Percentiles rank a stretch among this genome's conserved stretches.
Conservation (phyloP, 2,329 filamentous ascomycete species). For the Pseudophaeomoniella oleicola region DNA sequence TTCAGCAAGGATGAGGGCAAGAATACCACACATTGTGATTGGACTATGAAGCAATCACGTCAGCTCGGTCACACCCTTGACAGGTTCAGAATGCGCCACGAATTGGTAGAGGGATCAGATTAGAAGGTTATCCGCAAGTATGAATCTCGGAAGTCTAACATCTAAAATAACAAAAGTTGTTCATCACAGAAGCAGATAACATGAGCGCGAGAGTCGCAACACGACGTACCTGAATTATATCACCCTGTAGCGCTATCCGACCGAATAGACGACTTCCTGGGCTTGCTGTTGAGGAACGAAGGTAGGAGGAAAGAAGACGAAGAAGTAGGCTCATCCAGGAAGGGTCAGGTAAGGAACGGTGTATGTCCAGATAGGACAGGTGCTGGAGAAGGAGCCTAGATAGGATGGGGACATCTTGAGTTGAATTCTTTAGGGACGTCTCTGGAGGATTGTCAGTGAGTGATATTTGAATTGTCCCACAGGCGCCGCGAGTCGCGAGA, state of each 20-base stretch:
- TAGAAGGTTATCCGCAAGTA: background rate
- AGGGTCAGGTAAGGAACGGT: background rate
- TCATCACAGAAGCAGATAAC: no score
- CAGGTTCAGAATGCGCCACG: no score
- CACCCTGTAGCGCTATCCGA: no score
- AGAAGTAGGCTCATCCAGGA: no score
- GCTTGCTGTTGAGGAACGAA: no score
- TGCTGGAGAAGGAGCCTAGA: conserved; percentile 15
- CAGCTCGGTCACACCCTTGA: no score
- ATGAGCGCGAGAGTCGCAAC: no score
- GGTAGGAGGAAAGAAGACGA: no score
- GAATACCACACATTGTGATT: conserved; percentile 46
- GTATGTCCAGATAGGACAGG: background rate
- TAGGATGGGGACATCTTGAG: conserved; percentile 8
- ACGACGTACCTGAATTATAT: no score
- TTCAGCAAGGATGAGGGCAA: conserved; percentile 46
- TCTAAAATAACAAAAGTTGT: background rate
- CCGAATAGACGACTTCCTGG: no score
- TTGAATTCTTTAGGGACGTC: conserved; percentile 7
- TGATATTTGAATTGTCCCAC: conserved; percentile 12
- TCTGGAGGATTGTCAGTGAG: conserved; percentile 14
- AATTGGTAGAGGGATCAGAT: background rate
- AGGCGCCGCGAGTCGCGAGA: conserved; percentile 6
- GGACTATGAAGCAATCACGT: no score
- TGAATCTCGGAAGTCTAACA: background rate